These are phyloP conservation scores for Aspergillus floridensis DNA, from an alignment of 2,329 filamentous ascomycete genomes.

Conservation along the genomic window DNA sequence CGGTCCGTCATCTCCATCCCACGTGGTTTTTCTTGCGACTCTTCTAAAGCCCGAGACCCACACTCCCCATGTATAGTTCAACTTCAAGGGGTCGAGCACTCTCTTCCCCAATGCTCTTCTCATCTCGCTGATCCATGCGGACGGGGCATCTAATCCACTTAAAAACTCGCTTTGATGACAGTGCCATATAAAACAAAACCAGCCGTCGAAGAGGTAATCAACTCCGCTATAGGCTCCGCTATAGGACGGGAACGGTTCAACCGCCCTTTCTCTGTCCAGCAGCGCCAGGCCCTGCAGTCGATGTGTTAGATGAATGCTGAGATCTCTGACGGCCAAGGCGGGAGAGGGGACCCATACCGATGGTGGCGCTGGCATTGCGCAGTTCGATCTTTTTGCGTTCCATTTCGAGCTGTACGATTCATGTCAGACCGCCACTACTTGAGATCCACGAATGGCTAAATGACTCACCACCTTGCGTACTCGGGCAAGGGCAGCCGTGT, in stretches of 20 bases:
- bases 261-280: slow-evolving; percentile 33
- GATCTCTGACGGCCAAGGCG: background rate
- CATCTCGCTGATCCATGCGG: background rate
- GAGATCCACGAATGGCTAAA: background rate
- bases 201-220: background rate
- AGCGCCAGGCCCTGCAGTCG: slow-evolving; percentile 19
- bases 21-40: background rate
- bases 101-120: background rate
- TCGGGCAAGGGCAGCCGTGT: slow-evolving; percentile 42
- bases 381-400: slow-evolving; percentile 49
- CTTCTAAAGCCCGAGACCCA: background rate
- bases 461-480: slow-evolving; percentile 50
- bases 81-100: background rate
- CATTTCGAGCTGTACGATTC: slow-evolving; percentile 42
- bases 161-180: background rate
- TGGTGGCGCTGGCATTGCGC: slow-evolving; percentile 41
- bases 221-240: background rate
- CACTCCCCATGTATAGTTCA: background rate
- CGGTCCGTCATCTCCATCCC: background rate
- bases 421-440: background rate
- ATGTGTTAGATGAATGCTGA: background rate
- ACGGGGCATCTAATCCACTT: background rate
- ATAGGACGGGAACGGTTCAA: slow-evolving; percentile 14
- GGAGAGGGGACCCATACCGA: slow-evolving; percentile 24
- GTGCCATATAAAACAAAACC: background rate